Evolutionary conservation across 345 rosid genomes (phyloP), one percentile per base, ranked within the genome.

Genomic region (Abelmoschus esculentus): DNA sequence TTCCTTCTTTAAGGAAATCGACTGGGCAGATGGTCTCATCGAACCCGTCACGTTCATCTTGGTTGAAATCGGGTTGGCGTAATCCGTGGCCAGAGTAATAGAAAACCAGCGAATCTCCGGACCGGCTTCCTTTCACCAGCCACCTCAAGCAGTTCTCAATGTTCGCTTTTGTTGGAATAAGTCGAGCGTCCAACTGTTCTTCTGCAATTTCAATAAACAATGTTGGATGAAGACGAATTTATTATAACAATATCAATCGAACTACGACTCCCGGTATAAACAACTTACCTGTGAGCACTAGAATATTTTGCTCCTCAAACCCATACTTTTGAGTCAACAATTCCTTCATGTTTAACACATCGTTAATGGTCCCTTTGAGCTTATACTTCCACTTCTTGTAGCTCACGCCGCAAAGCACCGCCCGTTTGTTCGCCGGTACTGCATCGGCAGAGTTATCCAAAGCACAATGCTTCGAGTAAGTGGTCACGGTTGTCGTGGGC

Each of bases 11-110:
- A 34, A 56, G 26, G 12, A 84, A 88, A 77, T 88, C 90, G 26
- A 77, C 80, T 0, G 93, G 93, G 42, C 87, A 86, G 54, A 88
- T 84, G 2, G 81, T 81, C 75, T 88, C 90, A 57, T 86, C 85
- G 28, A 81, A 84, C 62, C 93, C 89, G 55, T 88, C 93, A 28
- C 36, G 50, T 69, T 88, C 89, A 38, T 88, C 93, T 0, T 40
- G 49, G 0, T 73, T 6, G 31, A 76, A 72, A 66, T 88, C 93
- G 0, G 80, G 83, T 59, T 78, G 81, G 10, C 85, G 64, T 9
- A 86, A 34, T 9, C 93, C 93, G 6, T 86, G 89, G 0, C 93
- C 90, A 0, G 93, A 83, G 78, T 77, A 88, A 66, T 75, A 88
- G 80, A 88, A 88, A 34, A 84, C 82, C 29, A 86, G 69, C 0